phyloP scores from a whole-genome alignment of 208 protist species.

The Trypanosoma conorhini region DNA sequence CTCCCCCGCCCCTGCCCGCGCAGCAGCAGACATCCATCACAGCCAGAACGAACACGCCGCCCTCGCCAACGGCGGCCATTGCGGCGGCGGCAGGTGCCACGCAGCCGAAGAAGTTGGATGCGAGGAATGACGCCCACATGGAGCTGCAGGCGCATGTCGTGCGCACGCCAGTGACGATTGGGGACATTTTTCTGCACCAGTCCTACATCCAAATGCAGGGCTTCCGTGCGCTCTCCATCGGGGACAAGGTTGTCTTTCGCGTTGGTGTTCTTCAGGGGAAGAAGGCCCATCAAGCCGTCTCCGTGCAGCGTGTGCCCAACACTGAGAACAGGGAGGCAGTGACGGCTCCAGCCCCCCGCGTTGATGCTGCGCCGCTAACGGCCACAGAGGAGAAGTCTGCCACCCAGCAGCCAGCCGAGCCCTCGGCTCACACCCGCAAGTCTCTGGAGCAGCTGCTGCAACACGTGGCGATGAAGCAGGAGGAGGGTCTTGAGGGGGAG shows the following conservation, averaged over 20 bases:
- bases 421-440: neutral
- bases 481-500: neutral
- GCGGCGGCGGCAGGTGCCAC: neutral
- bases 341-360: neutral
- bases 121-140: neutral
- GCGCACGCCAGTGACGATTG: conserved; percentile 36
- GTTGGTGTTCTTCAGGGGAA: conserved; percentile 50
- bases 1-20: conserved; percentile 7
- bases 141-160: conserved; percentile 14
- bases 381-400: neutral
- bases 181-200: conserved; percentile 75
- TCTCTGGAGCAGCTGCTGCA: conserved; percentile 12
- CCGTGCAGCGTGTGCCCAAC: conserved; percentile 28
- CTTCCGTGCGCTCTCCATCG: conserved; percentile 51
- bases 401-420: neutral
- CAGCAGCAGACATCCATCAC: neutral
- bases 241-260: conserved; percentile 55
- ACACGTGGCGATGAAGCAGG: neutral
- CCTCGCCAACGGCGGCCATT: neutral
- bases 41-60: neutral
- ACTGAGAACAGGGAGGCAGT: neutral
- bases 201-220: conserved; percentile 61
- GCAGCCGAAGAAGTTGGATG: neutral
- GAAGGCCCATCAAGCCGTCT: conserved; percentile 46
- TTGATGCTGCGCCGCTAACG: neutral